Percentiles rank a stretch among this genome's conserved stretches.
phyloP scores from a whole-genome alignment of 768 basidiomycete genomes.

The Rhizopogon sp. region DNA sequence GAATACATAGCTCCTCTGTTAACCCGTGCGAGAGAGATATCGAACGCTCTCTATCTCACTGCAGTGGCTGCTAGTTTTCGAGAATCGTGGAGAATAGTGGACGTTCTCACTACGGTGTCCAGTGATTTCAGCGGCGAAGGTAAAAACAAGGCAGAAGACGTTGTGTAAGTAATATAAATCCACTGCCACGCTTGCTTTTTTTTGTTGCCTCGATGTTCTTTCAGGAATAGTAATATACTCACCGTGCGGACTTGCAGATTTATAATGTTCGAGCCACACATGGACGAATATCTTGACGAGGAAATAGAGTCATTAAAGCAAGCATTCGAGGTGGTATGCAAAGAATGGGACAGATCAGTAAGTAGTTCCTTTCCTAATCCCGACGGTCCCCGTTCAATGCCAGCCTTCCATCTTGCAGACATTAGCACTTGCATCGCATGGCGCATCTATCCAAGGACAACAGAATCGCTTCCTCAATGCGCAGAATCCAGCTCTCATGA shows the following conservation, averaged over 20 bases:
- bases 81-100: conserved; percentile 84
- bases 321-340: conserved; percentile 68
- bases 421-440: conserved; percentile 1
- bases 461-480: conserved; percentile 70
- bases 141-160: conserved; percentile 57
- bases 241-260: conserved; percentile 46
- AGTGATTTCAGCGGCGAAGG: conserved; percentile 1
- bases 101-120: conserved; percentile 60
- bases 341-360: conserved; percentile 77
- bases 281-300: conserved; percentile 97
- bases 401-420: background rate
- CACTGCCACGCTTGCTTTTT: background rate
- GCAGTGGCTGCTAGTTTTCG: conserved; percentile 88
- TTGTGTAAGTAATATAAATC: conserved; percentile 53
- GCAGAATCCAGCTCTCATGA: conserved; percentile 86
- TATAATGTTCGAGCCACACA: conserved; percentile 91
- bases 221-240: background rate
- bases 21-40: conserved; percentile 70
- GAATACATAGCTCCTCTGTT: conserved; percentile 84
- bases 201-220: conserved; percentile 5
- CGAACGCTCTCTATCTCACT: conserved; percentile 67
- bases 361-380: conserved; percentile 8
- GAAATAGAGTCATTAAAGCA: conserved; percentile 81
- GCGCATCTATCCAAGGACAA: conserved; percentile 2
- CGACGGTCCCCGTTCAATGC: background rate